These are phyloP conservation scores for Chaetomium cochliodes DNA, from an alignment of 495 filamentous ascomycete genomes.

Conservation along the genomic window DNA sequence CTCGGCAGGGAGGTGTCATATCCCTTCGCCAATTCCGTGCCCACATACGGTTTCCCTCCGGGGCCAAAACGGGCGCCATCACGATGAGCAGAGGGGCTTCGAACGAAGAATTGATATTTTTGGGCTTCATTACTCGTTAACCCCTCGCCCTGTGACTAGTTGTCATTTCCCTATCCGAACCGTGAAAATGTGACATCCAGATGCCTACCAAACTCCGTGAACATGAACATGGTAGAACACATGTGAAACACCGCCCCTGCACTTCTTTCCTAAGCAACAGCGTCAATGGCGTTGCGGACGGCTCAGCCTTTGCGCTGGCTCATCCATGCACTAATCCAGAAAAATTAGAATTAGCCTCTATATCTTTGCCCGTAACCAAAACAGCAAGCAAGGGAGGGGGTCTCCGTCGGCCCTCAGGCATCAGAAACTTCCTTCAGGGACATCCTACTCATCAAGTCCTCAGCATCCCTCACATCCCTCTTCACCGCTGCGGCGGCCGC, in stretches of 20 bases:
- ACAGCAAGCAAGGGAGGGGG: not conserved
- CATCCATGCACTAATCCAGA: conserved; percentile 4
- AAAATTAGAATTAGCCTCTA: conserved; percentile 18
- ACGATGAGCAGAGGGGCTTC: not conserved
- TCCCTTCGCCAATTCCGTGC: not conserved
- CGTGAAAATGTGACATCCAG: not conserved
- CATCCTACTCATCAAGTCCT: conserved; percentile 38
- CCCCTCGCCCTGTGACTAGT: not conserved
- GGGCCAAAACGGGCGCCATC: conserved; percentile 4
- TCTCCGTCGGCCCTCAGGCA: conserved; percentile 13
- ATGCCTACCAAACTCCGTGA: not conserved
- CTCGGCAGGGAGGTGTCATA: not conserved
- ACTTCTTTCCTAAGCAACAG: not conserved
- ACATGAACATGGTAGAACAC: no score
- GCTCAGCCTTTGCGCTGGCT: not conserved
- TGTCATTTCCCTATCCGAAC: not conserved
- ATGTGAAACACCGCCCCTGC: not conserved
- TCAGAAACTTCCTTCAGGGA: conserved; percentile 35
- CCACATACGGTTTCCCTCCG: not conserved
- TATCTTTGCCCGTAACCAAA: not conserved
- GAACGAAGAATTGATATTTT: not conserved
- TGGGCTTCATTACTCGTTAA: not conserved
- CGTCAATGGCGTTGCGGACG: no score
- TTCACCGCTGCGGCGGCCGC: conserved; percentile 30
- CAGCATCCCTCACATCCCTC: conserved; percentile 24